Evolutionary conservation across 2,329 filamentous ascomycete species (phyloP).

Genomic region (Blastomyces parvus): DNA sequence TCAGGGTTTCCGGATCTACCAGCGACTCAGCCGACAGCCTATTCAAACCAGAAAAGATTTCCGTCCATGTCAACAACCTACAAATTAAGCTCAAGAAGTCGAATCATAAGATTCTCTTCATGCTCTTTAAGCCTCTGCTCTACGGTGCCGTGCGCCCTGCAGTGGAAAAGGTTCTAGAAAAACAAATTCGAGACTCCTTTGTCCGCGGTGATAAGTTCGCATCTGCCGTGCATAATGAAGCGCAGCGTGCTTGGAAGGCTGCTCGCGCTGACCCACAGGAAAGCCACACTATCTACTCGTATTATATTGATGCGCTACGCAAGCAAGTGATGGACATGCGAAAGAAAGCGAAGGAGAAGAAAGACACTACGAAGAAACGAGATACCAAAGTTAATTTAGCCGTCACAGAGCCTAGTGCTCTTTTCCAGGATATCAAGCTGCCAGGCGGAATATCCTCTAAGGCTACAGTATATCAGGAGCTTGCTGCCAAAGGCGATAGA

Average conservation of each 20-base stretch:
- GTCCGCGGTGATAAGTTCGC: constrained; percentile 62
- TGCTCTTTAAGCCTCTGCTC: constrained; percentile 74
- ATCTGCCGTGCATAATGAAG: constrained; percentile 73
- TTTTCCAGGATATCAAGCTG: constrained; percentile 80
- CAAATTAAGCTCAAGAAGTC: constrained; percentile 89
- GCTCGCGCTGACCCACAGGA: constrained; percentile 60
- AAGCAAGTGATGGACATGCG: constrained; percentile 65
- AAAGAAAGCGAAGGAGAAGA: constrained; percentile 65
- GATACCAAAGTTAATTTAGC: constrained; percentile 72
- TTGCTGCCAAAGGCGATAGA: constrained; percentile 76
- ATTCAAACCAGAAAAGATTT: constrained; percentile 87
- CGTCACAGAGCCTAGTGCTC: constrained; percentile 78
- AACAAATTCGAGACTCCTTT: constrained; percentile 77
- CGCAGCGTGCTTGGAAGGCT: constrained; percentile 59
- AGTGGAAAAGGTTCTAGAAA: constrained; percentile 79
- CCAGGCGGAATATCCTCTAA: constrained; percentile 85
- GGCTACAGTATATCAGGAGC: constrained; percentile 84
- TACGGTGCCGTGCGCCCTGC: constrained; percentile 75
- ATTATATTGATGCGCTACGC: constrained; percentile 68
- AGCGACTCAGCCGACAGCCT: constrained; percentile 68
- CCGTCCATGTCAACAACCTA: constrained; percentile 70
- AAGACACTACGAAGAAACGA: constrained; percentile 41
- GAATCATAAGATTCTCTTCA: constrained; percentile 85
- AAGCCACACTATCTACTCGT: constrained; percentile 72
- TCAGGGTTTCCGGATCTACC: constrained; percentile 81